phyloP scores from a whole-genome alignment of 2,329 filamentous ascomycete genomes.

The Nannizziopsis arthrosporioides region DNA sequence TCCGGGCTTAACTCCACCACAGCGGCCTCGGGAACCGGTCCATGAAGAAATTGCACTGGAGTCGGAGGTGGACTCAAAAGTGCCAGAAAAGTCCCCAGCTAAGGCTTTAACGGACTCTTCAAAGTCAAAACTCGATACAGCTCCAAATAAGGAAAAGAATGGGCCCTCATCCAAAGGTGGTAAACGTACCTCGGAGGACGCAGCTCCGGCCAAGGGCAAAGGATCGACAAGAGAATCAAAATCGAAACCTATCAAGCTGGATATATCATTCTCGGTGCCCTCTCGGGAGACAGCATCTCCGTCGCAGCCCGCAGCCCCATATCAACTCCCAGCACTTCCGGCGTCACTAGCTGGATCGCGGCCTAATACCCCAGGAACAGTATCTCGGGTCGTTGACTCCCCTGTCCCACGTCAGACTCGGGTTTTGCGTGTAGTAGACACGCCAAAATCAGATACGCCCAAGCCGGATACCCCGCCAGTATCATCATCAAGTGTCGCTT shows the following conservation, averaged over 20 bases:
- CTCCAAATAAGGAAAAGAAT: slow-evolving; percentile 16
- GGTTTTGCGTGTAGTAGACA: slow-evolving; percentile 47
- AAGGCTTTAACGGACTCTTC: slow-evolving; percentile 35
- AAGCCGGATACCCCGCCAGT: slow-evolving; percentile 36
- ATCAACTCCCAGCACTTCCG: slow-evolving; percentile 2
- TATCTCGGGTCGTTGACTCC: slow-evolving; percentile 30
- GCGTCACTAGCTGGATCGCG: slow-evolving; percentile 34
- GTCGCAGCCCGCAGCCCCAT: not conserved
- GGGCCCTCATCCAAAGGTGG: slow-evolving; percentile 10
- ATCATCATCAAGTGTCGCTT: slow-evolving; percentile 24
- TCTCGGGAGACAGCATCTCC: slow-evolving; percentile 7
- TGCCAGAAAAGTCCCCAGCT: slow-evolving; percentile 23
- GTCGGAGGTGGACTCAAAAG: slow-evolving; percentile 17
- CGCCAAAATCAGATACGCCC: slow-evolving; percentile 45
- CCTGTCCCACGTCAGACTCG: slow-evolving; percentile 34
- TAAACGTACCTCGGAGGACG: not conserved
- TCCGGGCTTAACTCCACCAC: slow-evolving; percentile 25
- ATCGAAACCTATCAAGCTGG: slow-evolving; percentile 27
- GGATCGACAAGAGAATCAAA: slow-evolving; percentile 15
- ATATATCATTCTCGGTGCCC: slow-evolving; percentile 19
- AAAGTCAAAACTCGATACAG: slow-evolving; percentile 22
- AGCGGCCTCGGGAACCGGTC: slow-evolving; percentile 17
- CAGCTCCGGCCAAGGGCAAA: not conserved
- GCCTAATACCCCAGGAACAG: slow-evolving; percentile 38
- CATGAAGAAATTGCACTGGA: slow-evolving; percentile 18